Conservation (phyloP, 1,284 basidiomycete genomes). For the Ustanciosporium gigantosporum region DNA sequence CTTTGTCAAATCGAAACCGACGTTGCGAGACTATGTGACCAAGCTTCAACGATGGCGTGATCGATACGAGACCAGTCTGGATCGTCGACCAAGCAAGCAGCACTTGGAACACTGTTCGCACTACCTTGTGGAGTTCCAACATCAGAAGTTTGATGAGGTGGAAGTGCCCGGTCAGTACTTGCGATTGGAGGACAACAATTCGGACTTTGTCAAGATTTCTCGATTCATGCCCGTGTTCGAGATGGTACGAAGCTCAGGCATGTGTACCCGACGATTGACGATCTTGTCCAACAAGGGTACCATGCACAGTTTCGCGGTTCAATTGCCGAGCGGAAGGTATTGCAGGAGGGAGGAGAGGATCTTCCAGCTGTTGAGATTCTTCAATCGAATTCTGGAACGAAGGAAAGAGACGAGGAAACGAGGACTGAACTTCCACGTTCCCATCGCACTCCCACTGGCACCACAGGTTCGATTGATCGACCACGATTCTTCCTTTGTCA, state of each 20-base stretch:
- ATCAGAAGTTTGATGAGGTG: constrained; percentile 95
- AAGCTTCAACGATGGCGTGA: constrained; percentile 91
- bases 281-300: constrained; percentile 92
- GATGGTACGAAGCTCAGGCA: constrained; percentile 78
- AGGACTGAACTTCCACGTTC: constrained; percentile 87
- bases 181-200: constrained; percentile 78
- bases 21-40: constrained; percentile 83
- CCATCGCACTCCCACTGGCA: constrained; percentile 82
- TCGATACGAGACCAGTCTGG: constrained; percentile 82
- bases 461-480: constrained; percentile 84
- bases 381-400: constrained; percentile 69
- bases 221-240: constrained; percentile 91
- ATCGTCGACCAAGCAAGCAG: constrained; percentile 79
- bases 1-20: constrained; percentile 80
- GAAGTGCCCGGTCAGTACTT: constrained; percentile 98
- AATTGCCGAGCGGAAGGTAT: constrained; percentile 83
- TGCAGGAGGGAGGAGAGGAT: constrained; percentile 90
- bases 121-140: constrained; percentile 96
- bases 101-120: constrained; percentile 89
- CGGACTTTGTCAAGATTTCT: constrained; percentile 86
- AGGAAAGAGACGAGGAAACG: constrained; percentile 93
- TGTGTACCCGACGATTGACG: constrained; percentile 86
- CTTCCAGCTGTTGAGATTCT: constrained; percentile 86
- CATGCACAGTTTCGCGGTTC: constrained; percentile 84
- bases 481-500: constrained; percentile 87